Evolutionary conservation across 2,329 filamentous ascomycete genomes (phyloP), one percentile per base, ranked within the genome.

Genomic region (Coniosporium uncinatum): DNA sequence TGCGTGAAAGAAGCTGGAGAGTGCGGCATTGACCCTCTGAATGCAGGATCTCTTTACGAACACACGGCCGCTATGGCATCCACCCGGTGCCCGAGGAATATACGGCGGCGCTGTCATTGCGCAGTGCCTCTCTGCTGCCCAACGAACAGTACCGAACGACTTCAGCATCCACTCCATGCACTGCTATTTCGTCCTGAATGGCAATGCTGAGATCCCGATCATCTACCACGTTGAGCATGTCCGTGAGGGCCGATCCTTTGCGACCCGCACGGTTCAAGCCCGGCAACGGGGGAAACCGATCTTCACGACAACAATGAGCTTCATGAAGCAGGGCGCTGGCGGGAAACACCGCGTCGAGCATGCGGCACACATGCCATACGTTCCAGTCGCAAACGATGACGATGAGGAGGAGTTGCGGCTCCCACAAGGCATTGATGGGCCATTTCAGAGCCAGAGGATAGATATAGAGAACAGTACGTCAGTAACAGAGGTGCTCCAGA

Each of bases 181-280:
- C 75, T 97, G 93, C 77, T 98, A 97, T 71, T 98, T 98, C 63
- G 82, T 98, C 24, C 81, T 97, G 2, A 90, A 91, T 4, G 93
- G 93, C 21, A 86, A 91, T 56, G 75, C 80, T 13, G 79, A 85
- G 45, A 83, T 93, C 16, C 91, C 93, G 22, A 85, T 97, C 50
- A 75, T 96, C 47, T 97, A 95, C 69, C 88, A 96, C 59, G 93
- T 98, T 36, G 93, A 97, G 69, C 79, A 87, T 40, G 88, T 98
- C 37, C 83, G 93, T 42, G 88, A 95, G 58, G 93, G 93, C 6
- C 81, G 84, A 45, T 90, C 85, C 39, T 98, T 90, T 62, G 83
- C 88, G 41, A 97, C 93, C 29, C 77, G 93, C 41, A 97, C 91
- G 1, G 93, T 98, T n/a, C 91, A 97, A 66, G 93, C 93, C 22